Conservation (phyloP, 2,329 filamentous ascomycete genomes). For the Penicillium sp. region DNA sequence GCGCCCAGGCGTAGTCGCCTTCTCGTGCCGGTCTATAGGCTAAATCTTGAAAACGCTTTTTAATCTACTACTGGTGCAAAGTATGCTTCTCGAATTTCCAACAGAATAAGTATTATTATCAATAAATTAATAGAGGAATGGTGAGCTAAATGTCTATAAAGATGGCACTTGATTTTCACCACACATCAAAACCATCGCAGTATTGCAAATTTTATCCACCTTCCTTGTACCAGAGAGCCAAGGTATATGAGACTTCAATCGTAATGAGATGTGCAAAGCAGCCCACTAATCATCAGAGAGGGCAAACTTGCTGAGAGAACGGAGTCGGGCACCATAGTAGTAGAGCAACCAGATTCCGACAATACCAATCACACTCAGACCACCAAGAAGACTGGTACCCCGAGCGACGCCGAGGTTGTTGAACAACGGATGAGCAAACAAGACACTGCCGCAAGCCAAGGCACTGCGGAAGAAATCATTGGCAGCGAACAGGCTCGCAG, state of each 20-base stretch:
- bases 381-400: slow-evolving; percentile 43
- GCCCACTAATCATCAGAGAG: slow-evolving; percentile 12
- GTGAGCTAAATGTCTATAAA: neutral
- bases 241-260: neutral
- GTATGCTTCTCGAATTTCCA: neutral
- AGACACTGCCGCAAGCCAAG: slow-evolving; percentile 29
- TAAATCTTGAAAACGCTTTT: too few species aligned
- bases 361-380: slow-evolving; percentile 41
- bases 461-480: slow-evolving; percentile 41
- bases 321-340: slow-evolving; percentile 36
- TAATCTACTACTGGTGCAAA: too few species aligned
- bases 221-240: neutral
- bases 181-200: neutral
- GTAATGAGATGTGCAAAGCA: neutral
- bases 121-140: neutral
- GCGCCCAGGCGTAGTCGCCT: too few species aligned
- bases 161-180: neutral
- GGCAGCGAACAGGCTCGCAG: slow-evolving; percentile 42
- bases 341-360: slow-evolving; percentile 41
- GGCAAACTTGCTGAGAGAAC: slow-evolving; percentile 40
- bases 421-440: slow-evolving; percentile 42
- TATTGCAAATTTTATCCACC: neutral
- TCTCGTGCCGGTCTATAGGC: too few species aligned
- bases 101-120: neutral
- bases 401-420: slow-evolving; percentile 38